Percentiles rank a stretch among this genome's conserved stretches.
Evolutionary conservation across 2,329 filamentous ascomycete species (phyloP).

Genomic region (Apiospora kogelbergensis): DNA sequence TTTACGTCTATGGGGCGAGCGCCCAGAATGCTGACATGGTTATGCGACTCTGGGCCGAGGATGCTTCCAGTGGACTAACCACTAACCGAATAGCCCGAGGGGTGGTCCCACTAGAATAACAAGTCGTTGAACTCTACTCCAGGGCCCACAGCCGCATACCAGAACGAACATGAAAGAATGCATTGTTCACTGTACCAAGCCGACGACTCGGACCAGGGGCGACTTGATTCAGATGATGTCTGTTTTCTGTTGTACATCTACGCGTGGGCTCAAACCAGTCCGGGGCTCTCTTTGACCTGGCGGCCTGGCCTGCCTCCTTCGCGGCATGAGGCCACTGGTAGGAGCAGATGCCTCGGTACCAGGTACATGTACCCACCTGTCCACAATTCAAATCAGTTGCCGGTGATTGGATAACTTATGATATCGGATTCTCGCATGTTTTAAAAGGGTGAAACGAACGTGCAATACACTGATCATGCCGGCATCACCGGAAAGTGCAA

Average conservation of each 20-base stretch:
- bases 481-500: not conserved
- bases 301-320: too few species aligned
- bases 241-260: not conserved
- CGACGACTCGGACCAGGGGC: not conserved
- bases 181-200: not conserved
- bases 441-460: not conserved
- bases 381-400: not conserved
- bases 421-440: not conserved
- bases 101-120: not conserved
- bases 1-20: slow-evolving; percentile 22
- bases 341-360: too few species aligned
- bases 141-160: not conserved
- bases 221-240: not conserved
- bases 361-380: too few species aligned
- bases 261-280: too few species aligned
- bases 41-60: too few species aligned
- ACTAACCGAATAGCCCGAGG: too few species aligned
- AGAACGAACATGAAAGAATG: not conserved
- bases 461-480: not conserved
- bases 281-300: too few species aligned
- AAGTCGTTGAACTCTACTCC: not conserved
- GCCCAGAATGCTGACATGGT: not conserved
- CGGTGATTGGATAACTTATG: not conserved
- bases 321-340: too few species aligned
- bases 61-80: too few species aligned